Base-by-base conservation (phyloP, 1,139 yeast genomes). In the Suhomyces wounanorum region DNA sequence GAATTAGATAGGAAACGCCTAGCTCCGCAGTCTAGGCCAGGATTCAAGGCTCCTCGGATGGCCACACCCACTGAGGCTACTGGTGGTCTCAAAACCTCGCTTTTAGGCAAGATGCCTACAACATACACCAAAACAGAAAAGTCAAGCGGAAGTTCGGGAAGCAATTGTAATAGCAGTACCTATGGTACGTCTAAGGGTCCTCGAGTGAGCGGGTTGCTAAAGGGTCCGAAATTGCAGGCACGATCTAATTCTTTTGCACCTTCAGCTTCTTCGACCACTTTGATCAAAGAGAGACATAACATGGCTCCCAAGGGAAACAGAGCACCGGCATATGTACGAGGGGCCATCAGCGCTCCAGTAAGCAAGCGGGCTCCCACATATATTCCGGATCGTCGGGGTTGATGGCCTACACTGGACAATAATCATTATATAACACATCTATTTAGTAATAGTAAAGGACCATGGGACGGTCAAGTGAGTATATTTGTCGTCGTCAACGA, bases 401-500 rank as follows among this genome's bases (percentile, higher is more conserved):
- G 37, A 16, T 31, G 16, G 13, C 33, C 33, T 16, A 30, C 38
- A 9, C 11, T 26, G 30, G 43, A 18, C 36, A 40, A 28, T 36
- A 16, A 17, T 31, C 28, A 25, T 21, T 33, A 31, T 25, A 25
- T 33, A 26, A 36, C 26, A 35, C 39, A 43, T 11, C 55, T 68
- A 78, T 67, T 85, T 86, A 44, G 83, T 82, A 54, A 92, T 89
- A 59, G 86, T 85, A 64, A 91, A 89, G 58, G 86, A 82, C 97
- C 97, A 92, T 49, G 94, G 89, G 61, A 90, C 78, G 40, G 82
- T 78, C 68, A 89, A 78, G 66, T 90, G 96, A 47, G 79, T 81
- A 35, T 76, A 79, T 62, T 85, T 84, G 68, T 92, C 98, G 68
- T 92, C 97, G 64, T 92, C 97, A 46, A 89, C 78, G 63, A 91